Evolutionary conservation across 805 yeast genomes (phyloP).

Genomic region (Candida stauntonica): DNA sequence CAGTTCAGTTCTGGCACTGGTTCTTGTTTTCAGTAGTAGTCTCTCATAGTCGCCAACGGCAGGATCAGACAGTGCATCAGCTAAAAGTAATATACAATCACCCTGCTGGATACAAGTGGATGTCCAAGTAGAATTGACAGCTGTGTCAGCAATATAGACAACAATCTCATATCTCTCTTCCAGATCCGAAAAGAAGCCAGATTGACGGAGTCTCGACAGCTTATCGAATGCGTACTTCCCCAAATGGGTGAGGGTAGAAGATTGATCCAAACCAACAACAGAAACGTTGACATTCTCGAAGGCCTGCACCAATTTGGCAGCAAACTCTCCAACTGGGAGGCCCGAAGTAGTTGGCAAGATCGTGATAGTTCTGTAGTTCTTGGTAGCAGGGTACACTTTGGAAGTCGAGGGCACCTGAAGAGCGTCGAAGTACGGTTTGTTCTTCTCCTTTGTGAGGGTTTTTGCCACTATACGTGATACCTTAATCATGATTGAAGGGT

Average conservation of each 20-base stretch:
- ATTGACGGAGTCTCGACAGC: constrained; percentile 75
- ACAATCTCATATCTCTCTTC: constrained; percentile 89
- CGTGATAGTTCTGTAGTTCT: constrained; percentile 76
- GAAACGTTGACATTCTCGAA: constrained; percentile 66
- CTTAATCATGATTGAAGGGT: constrained; percentile 87
- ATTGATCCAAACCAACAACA: constrained; percentile 79
- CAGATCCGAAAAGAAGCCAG: constrained; percentile 85
- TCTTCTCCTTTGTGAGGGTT: constrained; percentile 30
- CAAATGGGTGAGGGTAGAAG: constrained; percentile 69
- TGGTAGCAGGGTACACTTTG: constrained; percentile 25
- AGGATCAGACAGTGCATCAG: constrained; percentile 74
- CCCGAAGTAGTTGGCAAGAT: constrained; percentile 76
- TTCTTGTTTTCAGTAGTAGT: constrained; percentile 64
- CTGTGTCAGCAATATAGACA: constrained; percentile 83
- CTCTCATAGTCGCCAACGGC: constrained; percentile 84
- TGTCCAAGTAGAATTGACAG: constrained; percentile 83
- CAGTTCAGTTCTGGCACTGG: constrained; percentile 84
- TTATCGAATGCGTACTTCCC: constrained; percentile 94
- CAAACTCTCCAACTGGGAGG: constrained; percentile 85
- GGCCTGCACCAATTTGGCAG: constrained; percentile 64
- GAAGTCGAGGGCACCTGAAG: constrained; percentile 31
- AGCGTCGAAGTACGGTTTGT: constrained; percentile 3
- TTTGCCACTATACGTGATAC: constrained; percentile 84
- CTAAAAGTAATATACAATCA: constrained; percentile 85
- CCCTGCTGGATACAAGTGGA: constrained; percentile 91